Conservation (phyloP, 169 alveolate species). For the Eimeria praecox region DNA sequence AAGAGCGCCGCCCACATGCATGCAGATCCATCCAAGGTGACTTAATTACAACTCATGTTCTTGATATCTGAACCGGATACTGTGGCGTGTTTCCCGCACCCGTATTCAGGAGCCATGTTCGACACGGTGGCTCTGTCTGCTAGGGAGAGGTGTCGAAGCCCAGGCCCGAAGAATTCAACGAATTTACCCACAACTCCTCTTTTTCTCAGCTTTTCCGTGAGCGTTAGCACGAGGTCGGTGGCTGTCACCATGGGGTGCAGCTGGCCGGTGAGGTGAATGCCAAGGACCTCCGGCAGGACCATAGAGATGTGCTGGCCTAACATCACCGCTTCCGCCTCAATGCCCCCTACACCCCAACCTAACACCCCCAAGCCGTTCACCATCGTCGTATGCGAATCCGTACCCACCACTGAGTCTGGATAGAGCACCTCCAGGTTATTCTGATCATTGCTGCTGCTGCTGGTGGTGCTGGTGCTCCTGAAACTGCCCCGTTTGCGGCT, state of each 20-base stretch:
- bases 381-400: slow-evolving; percentile 99
- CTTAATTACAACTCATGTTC: no score
- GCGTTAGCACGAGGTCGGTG: slow-evolving; percentile 96
- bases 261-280: slow-evolving; percentile 96
- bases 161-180: slow-evolving; percentile 98
- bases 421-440: slow-evolving; percentile 90
- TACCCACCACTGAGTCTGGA: slow-evolving; percentile 96
- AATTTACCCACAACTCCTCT: slow-evolving; percentile 98
- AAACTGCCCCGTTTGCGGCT: slow-evolving; percentile 64
- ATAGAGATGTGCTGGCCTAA: slow-evolving; percentile 97
- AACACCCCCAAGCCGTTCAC: slow-evolving; percentile 98
- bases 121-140: slow-evolving; percentile 98
- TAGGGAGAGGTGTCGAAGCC: slow-evolving; percentile 91
- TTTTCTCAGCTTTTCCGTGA: slow-evolving; percentile 93
- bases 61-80: no score
- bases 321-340: slow-evolving; percentile 99
- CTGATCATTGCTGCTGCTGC: no score
- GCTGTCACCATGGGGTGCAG: slow-evolving; percentile 93
- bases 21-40: no score
- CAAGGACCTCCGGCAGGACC: slow-evolving; percentile 98
- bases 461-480: not conserved
- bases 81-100: slow-evolving; percentile 83
- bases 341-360: slow-evolving; percentile 99
- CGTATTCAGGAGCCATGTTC: slow-evolving; percentile 99
- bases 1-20: not conserved